Base-by-base conservation (phyloP, 1,284 basidiomycete species). In the Heterobasidion irregulare region DNA sequence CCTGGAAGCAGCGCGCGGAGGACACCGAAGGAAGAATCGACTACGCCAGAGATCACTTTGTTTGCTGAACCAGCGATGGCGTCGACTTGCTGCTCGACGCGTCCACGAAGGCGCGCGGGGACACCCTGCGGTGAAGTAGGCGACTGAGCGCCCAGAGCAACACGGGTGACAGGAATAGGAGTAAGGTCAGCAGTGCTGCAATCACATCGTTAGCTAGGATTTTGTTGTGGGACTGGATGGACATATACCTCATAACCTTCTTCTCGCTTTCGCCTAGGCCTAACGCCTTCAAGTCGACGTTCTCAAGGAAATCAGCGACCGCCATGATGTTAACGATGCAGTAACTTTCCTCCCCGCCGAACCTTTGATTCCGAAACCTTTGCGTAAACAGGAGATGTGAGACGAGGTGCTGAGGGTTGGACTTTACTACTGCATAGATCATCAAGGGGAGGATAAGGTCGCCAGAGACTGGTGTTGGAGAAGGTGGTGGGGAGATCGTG, bases 311-410 rank as follows among this genome's bases (percentile, higher is more conserved):
- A 64, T 96, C 93, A 2, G 92, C 90, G 1, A 94, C 94, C 6
- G 95, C 95, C 72, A 95, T 85, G 35, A 96, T 75, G 68, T 97
- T 98, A 66, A 97, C 90, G 34, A 96, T 77, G 60, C 94, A 97
- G 66, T 95, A 98, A 53, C 83, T 85, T 61, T 92, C 89, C 65
- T 97, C 93, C 1, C 93, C 93, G 4, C 85, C 73, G 47, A 89
- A 75, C 4, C 81, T 75, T 53, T 87, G 83, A 61, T 82, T 80
- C 32, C 93, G 76, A 71, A 92, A 98, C 18, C 95, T 82, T 62
- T 96, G 92, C 0, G 87, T 87, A 66, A 84, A 98, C 16, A 93
- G 73, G 6, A 98, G 77, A 63, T 96, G 89, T 0, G 92, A 95
- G 4, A 92, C 88, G 1, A 95, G 77, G 57, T 82, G 84, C 0